Percentiles rank a stretch among this genome's conserved stretches.
Conservation (phyloP, 2,329 filamentous ascomycete genomes). For the Volutella citrinella region DNA sequence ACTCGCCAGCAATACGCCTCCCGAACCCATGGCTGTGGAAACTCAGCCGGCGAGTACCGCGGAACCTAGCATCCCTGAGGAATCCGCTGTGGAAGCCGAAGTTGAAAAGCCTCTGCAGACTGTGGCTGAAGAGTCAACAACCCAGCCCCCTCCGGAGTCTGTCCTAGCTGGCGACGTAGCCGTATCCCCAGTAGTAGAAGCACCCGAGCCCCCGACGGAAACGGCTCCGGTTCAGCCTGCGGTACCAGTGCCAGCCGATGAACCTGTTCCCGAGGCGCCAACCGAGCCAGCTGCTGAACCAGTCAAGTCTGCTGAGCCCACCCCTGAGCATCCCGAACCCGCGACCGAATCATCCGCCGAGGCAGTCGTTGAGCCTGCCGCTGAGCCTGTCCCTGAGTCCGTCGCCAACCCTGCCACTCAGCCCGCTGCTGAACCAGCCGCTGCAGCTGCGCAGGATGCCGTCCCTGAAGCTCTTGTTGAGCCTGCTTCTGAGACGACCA, state of each 20-base stretch:
- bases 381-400: constrained; percentile 1
- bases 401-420: not conserved
- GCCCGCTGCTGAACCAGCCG: constrained; percentile 1
- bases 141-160: too few relatives aligned
- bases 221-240: too few relatives aligned
- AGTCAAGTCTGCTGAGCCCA: constrained; percentile 3
- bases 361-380: not conserved
- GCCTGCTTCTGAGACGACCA: not conserved
- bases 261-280: constrained; percentile 1
- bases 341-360: constrained; percentile 1
- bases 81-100: constrained; percentile 1
- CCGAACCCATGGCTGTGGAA: too few relatives aligned
- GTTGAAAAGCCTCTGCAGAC: too few relatives aligned
- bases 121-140: too few relatives aligned
- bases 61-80: too few relatives aligned
- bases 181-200: too few relatives aligned
- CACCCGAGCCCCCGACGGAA: too few relatives aligned
- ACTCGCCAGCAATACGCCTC: too few relatives aligned
- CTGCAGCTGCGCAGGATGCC: constrained; percentile 11
- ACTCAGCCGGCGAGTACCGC: too few relatives aligned
- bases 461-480: constrained; percentile 9
- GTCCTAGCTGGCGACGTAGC: too few relatives aligned
- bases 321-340: constrained; percentile 2
- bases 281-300: constrained; percentile 2
- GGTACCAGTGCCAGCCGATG: too few relatives aligned